Evolutionary conservation across 129 eudicot genomes (phyloP).

Genomic region (Scalesia atractyloides): DNA sequence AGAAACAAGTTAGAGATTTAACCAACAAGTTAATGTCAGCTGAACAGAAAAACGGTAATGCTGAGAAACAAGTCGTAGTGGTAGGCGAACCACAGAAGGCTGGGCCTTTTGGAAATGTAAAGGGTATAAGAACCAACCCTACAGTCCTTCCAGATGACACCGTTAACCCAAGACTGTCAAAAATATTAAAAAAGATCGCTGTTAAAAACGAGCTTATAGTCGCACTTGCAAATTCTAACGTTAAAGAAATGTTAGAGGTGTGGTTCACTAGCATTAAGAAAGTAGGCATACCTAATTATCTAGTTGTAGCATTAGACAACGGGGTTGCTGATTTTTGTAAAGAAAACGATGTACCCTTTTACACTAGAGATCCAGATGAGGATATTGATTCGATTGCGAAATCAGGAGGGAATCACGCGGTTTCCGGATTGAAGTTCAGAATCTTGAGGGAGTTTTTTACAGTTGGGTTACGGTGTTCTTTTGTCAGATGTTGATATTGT

Average conservation of each 20-base stretch:
- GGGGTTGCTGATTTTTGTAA: slow-evolving; percentile 55
- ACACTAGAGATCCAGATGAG: slow-evolving; percentile 68
- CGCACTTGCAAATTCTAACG: slow-evolving; percentile 74
- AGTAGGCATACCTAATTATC: slow-evolving; percentile 60
- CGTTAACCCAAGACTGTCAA: slow-evolving; percentile 65
- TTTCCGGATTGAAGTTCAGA: slow-evolving; percentile 69
- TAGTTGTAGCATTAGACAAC: slow-evolving; percentile 73
- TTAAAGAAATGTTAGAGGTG: slow-evolving; percentile 60
- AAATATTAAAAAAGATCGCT: slow-evolving; percentile 56
- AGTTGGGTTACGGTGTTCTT: slow-evolving; percentile 70
- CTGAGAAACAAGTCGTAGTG: slow-evolving; percentile 48
- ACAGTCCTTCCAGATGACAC: slow-evolving; percentile 59
- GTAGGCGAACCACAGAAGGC: slow-evolving; percentile 53
- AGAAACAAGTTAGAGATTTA: slow-evolving; percentile 62
- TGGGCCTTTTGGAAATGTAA: slow-evolving; percentile 78
- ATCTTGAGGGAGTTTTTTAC: slow-evolving; percentile 78
- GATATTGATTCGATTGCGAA: slow-evolving; percentile 52
- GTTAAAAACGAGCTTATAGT: slow-evolving; percentile 68
- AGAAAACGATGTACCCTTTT: slow-evolving; percentile 59
- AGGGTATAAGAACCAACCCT: slow-evolving; percentile 69
- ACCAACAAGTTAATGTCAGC: slow-evolving; percentile 49
- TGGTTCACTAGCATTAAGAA: slow-evolving; percentile 58
- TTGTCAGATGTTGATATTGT: slow-evolving; percentile 79
- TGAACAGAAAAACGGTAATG: slow-evolving; percentile 57
- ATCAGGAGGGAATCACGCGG: slow-evolving; percentile 65